These are phyloP conservation scores for Coccinonectria pachysandricola DNA, from an alignment of 2,329 filamentous ascomycete genomes.

Conservation along the genomic window DNA sequence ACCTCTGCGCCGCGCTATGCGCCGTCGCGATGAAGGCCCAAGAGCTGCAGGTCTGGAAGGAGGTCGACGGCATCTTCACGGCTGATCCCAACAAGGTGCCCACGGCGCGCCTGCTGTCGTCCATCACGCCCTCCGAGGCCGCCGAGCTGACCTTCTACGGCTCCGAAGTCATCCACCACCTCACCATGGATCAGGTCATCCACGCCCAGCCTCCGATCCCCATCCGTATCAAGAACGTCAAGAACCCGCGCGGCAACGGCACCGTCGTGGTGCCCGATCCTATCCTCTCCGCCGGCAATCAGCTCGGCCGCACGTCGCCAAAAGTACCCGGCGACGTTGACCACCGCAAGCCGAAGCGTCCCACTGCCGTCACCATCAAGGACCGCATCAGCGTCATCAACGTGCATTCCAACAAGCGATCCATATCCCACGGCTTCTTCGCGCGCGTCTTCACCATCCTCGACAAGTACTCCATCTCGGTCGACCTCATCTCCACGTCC, in stretches of 20 bases:
- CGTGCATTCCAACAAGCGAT: slow-evolving; percentile 94
- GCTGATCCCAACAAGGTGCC: slow-evolving; percentile 82
- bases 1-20: slow-evolving; percentile 84
- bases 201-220: slow-evolving; percentile 69
- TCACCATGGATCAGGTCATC: slow-evolving; percentile 96
- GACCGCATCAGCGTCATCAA: slow-evolving; percentile 95
- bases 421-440: slow-evolving; percentile 91
- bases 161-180: slow-evolving; percentile 94
- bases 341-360: slow-evolving; percentile 60
- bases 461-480: slow-evolving; percentile 75
- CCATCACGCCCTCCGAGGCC: slow-evolving; percentile 88
- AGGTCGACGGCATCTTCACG: slow-evolving; percentile 90
- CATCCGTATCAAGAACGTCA: slow-evolving; percentile 87
- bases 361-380: slow-evolving; percentile 93
- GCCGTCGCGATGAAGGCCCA: slow-evolving; percentile 79
- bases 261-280: slow-evolving; percentile 76
- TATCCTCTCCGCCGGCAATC: slow-evolving; percentile 42
- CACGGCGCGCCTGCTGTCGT: slow-evolving; percentile 77
- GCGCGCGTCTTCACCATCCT: slow-evolving; percentile 88
- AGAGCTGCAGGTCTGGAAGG: slow-evolving; percentile 97
- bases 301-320: slow-evolving; percentile 42
- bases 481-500: slow-evolving; percentile 91
- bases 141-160: slow-evolving; percentile 92
- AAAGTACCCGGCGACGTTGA: slow-evolving; percentile 19
- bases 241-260: slow-evolving; percentile 69